Evolutionary conservation across 106 monocot genomes (phyloP), one percentile per base, ranked within the genome.

Genomic region (Hemerocallis citrina): DNA sequence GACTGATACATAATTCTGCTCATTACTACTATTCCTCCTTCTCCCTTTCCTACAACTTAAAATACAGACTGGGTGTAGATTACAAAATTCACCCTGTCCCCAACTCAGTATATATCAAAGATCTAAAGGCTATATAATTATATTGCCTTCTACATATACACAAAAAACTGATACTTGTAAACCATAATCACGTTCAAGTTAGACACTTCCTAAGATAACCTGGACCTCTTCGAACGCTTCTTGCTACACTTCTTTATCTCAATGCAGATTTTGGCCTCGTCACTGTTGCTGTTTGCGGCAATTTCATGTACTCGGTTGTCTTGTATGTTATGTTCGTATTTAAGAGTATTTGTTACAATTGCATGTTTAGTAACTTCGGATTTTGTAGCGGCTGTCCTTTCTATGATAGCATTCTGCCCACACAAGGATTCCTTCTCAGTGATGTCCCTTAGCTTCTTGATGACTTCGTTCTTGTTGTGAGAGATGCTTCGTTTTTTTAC

Each of bases 321-420:
- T 23, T 72, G 47, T 17, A 60, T 46, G 15, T 32, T 14, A 17
- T 16, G 21, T 33, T 61, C 22, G 37, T 79, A 70, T 48, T 41
- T 65, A 23, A 55, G 22, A 43, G 81, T 52, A 32, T 88, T 84
- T 30, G 96, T 96, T 13, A 79, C 81, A 12, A 96, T 51, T 1
- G 87, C 96, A 59, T 70, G 44, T 12, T 62, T 37, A 13, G 23
- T 65, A 30, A 68, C 34, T 68, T 87, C 79, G 5, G 67, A 81
- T 34, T 79, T 72, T 7, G 78, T 60, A 36, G 61, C 63, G 23
- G 62, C 60, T 56, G 54, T 77, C 33, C 60, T 73, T 63, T 91
- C 81, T 55, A 96, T 4, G 16, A 61, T 42, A 39, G 78, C 75
- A 63, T 79, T 55, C 45, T 96, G 84, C 39, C 96, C 96, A 55